These are phyloP conservation scores for Annulohypoxylon maeteangense DNA, from an alignment of 495 filamentous ascomycete species.

Conservation along the genomic window DNA sequence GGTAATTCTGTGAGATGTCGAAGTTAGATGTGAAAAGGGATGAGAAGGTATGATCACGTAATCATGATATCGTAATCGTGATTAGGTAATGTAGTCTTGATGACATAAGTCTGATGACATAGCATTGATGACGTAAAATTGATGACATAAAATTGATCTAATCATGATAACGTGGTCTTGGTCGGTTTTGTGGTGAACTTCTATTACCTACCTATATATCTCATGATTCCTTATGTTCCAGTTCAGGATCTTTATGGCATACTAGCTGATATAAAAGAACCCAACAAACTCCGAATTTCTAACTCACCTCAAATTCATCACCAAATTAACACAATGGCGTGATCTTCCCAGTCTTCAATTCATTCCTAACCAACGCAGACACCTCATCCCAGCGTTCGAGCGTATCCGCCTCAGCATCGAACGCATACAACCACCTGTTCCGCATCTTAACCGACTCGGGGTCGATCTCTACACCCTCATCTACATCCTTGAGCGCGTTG, in stretches of 20 bases:
- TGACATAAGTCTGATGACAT: background rate
- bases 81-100: no score
- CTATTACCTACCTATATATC: background rate
- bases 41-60: background rate
- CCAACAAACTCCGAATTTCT: no score
- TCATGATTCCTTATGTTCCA: background rate
- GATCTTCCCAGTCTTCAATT: constrained; percentile 54
- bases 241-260: background rate
- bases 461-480: constrained; percentile 61
- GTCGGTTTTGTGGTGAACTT: no score
- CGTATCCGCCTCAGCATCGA: constrained; percentile 62
- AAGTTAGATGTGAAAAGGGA: constrained; percentile 11
- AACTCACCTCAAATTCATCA: background rate
- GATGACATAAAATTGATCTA: no score
- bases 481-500: constrained; percentile 58
- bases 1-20: constrained; percentile 59
- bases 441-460: constrained; percentile 64
- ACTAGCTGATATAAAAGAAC: no score
- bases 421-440: constrained; percentile 62
- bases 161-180: no score
- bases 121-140: no score
- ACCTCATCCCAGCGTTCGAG: constrained; percentile 56
- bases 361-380: constrained; percentile 50
- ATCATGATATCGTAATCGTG: background rate
- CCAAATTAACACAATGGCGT: constrained; percentile 50